Conservation (phyloP, 257 asterid species). For the Cordia subcordata region DNA sequence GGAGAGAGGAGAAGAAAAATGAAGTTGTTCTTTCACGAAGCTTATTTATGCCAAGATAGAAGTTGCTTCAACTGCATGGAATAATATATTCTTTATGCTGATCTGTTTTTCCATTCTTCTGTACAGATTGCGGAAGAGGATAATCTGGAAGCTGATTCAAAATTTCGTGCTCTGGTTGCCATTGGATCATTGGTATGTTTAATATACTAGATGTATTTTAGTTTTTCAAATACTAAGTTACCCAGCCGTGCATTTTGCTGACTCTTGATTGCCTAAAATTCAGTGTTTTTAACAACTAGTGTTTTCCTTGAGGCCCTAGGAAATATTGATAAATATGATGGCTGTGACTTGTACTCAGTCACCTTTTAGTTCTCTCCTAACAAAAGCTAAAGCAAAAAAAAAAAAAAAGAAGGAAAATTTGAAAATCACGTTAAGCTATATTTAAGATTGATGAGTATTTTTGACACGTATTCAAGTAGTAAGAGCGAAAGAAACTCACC, state of each 20-base stretch:
- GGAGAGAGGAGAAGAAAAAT: background rate
- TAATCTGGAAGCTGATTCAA: constrained; percentile 59
- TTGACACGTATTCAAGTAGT: too few relatives aligned
- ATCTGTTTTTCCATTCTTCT: constrained; percentile 7
- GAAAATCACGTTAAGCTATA: too few relatives aligned
- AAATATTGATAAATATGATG: too few relatives aligned
- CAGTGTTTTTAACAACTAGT: too few relatives aligned
- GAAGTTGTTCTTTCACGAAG: background rate
- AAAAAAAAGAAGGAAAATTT: too few relatives aligned
- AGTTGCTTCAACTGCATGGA: background rate
- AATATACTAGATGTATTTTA: background rate
- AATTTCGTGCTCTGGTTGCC: constrained; percentile 87
- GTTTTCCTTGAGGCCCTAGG: too few relatives aligned
- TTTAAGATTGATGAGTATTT: too few relatives aligned
- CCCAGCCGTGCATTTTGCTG: background rate
- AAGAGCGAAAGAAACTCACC: too few relatives aligned
- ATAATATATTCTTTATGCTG: background rate
- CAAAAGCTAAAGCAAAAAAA: too few relatives aligned
- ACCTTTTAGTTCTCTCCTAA: too few relatives aligned
- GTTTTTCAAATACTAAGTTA: background rate
- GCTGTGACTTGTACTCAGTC: background rate
- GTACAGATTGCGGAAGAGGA: constrained; percentile 87
- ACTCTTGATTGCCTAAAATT: background rate
- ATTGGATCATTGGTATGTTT: constrained; percentile 87
- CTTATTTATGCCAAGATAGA: background rate